A percentile compares a stretch with the other conserved stretches of the same genome.
Evolutionary conservation across 2,329 filamentous ascomycete genomes (phyloP).

Genomic region (Talaromyces sp.): DNA sequence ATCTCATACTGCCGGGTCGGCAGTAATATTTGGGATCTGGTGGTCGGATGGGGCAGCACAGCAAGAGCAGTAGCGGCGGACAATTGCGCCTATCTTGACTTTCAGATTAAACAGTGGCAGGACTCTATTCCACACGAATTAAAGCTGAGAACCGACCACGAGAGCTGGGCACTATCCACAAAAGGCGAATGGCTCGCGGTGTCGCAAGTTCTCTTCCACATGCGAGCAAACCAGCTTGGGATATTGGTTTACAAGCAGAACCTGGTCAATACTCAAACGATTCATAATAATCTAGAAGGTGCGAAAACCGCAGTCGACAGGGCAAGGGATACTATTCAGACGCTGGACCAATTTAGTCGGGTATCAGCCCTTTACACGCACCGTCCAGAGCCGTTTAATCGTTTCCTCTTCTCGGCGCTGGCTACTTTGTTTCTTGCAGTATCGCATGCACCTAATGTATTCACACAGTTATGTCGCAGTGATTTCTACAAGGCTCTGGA

Average conservation of each 20-base stretch:
- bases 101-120: slow-evolving; percentile 80
- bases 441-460: slow-evolving; percentile 55
- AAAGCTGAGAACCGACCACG: slow-evolving; percentile 49
- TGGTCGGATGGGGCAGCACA: slow-evolving; percentile 63
- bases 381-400: slow-evolving; percentile 60
- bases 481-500: slow-evolving; percentile 63
- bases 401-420: slow-evolving; percentile 58
- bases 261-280: slow-evolving; percentile 74
- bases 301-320: slow-evolving; percentile 63
- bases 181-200: slow-evolving; percentile 62
- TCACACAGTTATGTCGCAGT: slow-evolving; percentile 51
- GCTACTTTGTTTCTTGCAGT: slow-evolving; percentile 60
- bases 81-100: slow-evolving; percentile 67
- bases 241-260: slow-evolving; percentile 84
- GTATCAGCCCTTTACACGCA: slow-evolving; percentile 57
- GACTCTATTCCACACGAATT: slow-evolving; percentile 60
- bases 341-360: slow-evolving; percentile 55
- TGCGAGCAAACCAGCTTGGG: slow-evolving; percentile 84
- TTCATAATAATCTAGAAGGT: slow-evolving; percentile 65
- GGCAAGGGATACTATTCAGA: slow-evolving; percentile 59
- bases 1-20: slow-evolving; percentile 75
- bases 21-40: slow-evolving; percentile 77
- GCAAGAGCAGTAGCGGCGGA: slow-evolving; percentile 65
- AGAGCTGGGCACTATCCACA: slow-evolving; percentile 33
- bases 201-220: slow-evolving; percentile 73